Evolutionary conservation across 148 eudicot genomes (phyloP).

Genomic region (Bassia scoparia): DNA sequence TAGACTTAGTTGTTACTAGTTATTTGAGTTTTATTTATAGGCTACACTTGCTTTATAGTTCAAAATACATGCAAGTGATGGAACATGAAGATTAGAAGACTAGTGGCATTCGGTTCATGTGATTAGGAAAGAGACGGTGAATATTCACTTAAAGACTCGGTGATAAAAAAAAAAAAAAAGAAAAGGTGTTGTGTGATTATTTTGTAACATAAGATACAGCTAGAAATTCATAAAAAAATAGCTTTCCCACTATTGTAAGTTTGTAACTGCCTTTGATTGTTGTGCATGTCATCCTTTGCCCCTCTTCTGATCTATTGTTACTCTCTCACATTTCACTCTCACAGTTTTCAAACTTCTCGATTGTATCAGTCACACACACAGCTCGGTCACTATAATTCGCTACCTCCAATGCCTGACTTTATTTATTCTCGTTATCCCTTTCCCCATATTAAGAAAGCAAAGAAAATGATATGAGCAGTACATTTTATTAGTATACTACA

Average conservation of each 20-base stretch:
- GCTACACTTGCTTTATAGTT: too few species aligned
- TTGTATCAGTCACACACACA: conserved; percentile 16
- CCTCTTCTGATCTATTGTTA: conserved; percentile 4
- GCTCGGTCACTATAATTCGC: conserved; percentile 18
- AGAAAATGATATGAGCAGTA: conserved; percentile 6
- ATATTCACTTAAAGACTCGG: too few species aligned
- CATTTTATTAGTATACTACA: not conserved
- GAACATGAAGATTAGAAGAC: too few species aligned
- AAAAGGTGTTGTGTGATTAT: too few species aligned
- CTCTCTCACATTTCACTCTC: conserved; percentile 13
- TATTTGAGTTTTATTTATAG: too few species aligned
- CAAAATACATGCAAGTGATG: too few species aligned
- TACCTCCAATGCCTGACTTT: conserved; percentile 20
- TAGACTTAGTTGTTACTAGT: too few species aligned
- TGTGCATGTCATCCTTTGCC: conserved; percentile 19
- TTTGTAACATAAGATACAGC: not conserved
- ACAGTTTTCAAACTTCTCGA: conserved; percentile 25
- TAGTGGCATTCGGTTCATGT: too few species aligned
- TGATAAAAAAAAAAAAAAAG: too few species aligned
- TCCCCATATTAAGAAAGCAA: conserved; percentile 5
- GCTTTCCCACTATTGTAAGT: conserved; percentile 10
- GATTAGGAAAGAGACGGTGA: too few species aligned
- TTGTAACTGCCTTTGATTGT: conserved; percentile 20
- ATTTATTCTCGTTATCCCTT: conserved; percentile 22
- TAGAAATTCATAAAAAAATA: conserved; percentile 15